Evolutionary conservation across 192 early-diverging fungal genomes (phyloP), one percentile per base, ranked within the genome.

Genomic region (Oehlia diaphana): DNA sequence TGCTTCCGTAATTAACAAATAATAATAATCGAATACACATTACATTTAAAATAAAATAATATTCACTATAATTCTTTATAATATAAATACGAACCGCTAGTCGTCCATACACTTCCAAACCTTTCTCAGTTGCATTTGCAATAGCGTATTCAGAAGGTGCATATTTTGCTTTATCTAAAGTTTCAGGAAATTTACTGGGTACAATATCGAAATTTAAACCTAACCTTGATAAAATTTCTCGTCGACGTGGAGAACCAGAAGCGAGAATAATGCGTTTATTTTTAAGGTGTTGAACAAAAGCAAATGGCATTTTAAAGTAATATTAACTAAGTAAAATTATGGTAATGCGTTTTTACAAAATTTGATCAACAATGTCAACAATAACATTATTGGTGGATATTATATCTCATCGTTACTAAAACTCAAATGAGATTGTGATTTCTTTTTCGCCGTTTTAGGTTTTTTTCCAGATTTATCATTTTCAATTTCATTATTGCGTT

Each of bases 201-300:
- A 92, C 82, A 2, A 96, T 87, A 26, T 86, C 79, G 82, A 92
- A 94, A 7, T 76, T 67, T 72, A 95, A 75, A 1, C 91, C 92
- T 80, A 86, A 75, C 8, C 47, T 79, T 47, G 82, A 74, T 31
- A 97, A 82, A 68, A 96, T 92, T 76, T 95, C 92, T 81, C 87
- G 88, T 61, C 95, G 90, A 21, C 95, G 89, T 33, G 94, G 95
- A 9, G 95, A 96, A 14, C 87, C 90, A 0, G 95, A 96, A 31
- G 94, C 95, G 10, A 95, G 86, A 49, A 96, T 70, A 10, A 95
- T 82, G n/a, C 83, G 85, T 80, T 90, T 87, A 9, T 79, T 37
- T 66, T 85, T 83, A 35, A 87, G 79, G 16, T 76, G 10, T 39
- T 82, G 31, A 4, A 76, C 33, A 76, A 64, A 76, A 64, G 53